Base-by-base conservation (phyloP, 1,284 basidiomycete species). In the Serendipita sp. region DNA sequence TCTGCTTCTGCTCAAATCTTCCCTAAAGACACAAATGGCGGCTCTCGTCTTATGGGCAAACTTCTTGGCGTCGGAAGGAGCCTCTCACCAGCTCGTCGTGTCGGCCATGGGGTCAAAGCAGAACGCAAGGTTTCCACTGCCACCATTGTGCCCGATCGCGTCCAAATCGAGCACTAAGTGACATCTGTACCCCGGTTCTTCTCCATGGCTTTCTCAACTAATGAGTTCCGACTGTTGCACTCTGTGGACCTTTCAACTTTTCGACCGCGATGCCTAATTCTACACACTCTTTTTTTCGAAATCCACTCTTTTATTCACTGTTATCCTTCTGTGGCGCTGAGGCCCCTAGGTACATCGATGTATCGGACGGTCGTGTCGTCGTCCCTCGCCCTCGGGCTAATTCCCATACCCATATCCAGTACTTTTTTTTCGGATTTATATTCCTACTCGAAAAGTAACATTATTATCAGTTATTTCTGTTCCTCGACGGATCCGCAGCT, bases 11-110 rank as follows among this genome's bases (percentile, higher is more conserved):
- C 1, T 17, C 45, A 49, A 2, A 49, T 49, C 45, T 49, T 49
- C 26, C 45, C 5, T 49, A 6, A 6, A 6, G 45, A 49, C 2
- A 17, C 35, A 12, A 29, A 15, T 17, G 45, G 45, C 5, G 45
- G 45, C 45, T 49, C 45, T 49, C 45, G 45, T 49, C 45, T 49
- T 15, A 49, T 49, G 45, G n/a, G 45, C 45, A 49, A 49, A 29
- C 6, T 49, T 1, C 45, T 49, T 49, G 45, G 45, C 26, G 45
- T 49, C 26, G 45, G 45, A 17, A 49, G n/a, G 2, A 49, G 17
- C 17, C 45, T 49, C 15, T 49, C 45, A n/a, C 26, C 45, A 6
- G 15, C 45, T 49, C 45, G 45, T 49, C 45, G 45, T 15, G 45
- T 49, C 5, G 45, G 45, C 6, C 45, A 49, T n/a, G 45, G 45